Conservation (phyloP, 176 grass and related monocot species). For the Sorghum bicolor region DNA sequence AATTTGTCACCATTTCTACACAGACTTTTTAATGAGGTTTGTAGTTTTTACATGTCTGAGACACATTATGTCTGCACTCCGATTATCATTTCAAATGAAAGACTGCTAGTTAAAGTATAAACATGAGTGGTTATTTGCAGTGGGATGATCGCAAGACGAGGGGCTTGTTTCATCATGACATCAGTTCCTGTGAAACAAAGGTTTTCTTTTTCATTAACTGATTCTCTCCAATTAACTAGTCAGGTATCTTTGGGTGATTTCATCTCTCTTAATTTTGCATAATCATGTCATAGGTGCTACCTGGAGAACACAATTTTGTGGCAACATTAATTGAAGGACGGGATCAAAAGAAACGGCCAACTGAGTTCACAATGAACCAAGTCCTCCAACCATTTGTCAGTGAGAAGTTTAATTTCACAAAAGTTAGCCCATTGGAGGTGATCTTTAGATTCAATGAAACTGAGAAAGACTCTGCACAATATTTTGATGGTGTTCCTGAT, state of each 20-base stretch:
- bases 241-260: neutral
- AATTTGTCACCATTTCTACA: conserved; percentile 44
- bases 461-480: conserved; percentile 18
- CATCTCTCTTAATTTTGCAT: neutral
- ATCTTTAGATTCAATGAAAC: conserved; percentile 52
- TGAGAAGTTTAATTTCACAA: conserved; percentile 62
- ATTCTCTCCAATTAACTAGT: neutral
- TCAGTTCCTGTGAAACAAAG: conserved; percentile 57
- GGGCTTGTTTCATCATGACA: conserved; percentile 85
- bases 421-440: conserved; percentile 47
- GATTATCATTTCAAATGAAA: neutral
- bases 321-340: conserved; percentile 68
- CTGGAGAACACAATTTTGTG: conserved; percentile 65
- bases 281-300: conserved; percentile 43
- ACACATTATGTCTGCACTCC: neutral
- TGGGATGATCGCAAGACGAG: conserved; percentile 57
- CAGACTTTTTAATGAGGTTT: conserved; percentile 71
- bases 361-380: conserved; percentile 75
- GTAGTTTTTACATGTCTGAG: neutral
- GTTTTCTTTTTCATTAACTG: conserved; percentile 26
- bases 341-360: conserved; percentile 83
- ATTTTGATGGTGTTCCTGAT: conserved; percentile 25
- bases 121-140: conserved; percentile 21
- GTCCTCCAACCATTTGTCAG: conserved; percentile 66
- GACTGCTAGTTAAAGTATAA: neutral